phyloP scores from a whole-genome alignment of 202 grass and related monocot genomes.

The Carex arenaria region DNA sequence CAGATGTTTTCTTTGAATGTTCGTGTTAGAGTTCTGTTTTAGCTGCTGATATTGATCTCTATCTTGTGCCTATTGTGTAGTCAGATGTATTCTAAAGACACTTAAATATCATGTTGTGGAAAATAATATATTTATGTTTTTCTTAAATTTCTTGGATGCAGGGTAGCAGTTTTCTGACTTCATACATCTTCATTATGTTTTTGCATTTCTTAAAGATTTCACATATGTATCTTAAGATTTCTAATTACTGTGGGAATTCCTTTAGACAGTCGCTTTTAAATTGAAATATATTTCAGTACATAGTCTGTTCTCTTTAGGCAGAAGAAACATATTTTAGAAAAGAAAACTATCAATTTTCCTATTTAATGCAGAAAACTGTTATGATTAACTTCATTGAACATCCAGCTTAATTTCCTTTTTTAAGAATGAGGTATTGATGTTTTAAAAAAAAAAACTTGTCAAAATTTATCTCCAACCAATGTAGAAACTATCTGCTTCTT shows the following conservation, averaged over 20 bases:
- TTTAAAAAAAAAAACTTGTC: not conserved
- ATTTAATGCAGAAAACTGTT: not conserved
- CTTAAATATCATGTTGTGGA: not conserved
- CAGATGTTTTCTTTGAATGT: not conserved
- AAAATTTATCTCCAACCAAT: not conserved
- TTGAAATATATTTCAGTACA: not conserved
- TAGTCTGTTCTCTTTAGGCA: not conserved
- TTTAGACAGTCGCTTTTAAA: not conserved
- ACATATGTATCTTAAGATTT: not conserved
- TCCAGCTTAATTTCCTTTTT: not conserved
- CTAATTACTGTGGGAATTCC: not conserved
- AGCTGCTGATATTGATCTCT: not conserved
- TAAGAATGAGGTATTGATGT: not conserved
- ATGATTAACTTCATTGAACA: not conserved
- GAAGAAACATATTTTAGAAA: not conserved
- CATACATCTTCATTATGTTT: not conserved
- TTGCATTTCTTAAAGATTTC: not conserved
- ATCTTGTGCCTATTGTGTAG: not conserved
- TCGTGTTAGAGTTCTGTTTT: not conserved
- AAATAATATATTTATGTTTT: not conserved
- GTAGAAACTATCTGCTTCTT: not conserved
- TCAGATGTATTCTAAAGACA: not conserved
- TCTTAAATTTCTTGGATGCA: not conserved
- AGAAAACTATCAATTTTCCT: not conserved
- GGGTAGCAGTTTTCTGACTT: not conserved